Conservation (phyloP, 441 rosid genomes). For the Raphanus hybrid region DNA sequence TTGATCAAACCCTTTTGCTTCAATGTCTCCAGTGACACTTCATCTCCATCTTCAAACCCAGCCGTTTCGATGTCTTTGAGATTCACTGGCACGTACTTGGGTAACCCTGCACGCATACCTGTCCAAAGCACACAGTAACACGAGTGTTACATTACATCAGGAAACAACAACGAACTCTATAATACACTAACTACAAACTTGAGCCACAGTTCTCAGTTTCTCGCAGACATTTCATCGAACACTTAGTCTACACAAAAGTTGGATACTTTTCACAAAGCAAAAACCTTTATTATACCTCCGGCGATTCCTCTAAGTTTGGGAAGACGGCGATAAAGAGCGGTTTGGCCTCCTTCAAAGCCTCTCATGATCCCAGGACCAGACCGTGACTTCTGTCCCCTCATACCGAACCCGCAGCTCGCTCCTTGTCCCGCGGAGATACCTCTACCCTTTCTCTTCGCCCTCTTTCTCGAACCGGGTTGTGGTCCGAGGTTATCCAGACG, state of each 20-base stretch:
- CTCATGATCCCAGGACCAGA: conserved; percentile 83
- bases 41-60: conserved; percentile 87
- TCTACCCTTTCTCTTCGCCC: conserved; percentile 1
- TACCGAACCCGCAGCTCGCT: not conserved
- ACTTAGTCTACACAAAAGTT: conserved; percentile 6
- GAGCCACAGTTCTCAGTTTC: too few species aligned
- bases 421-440: conserved; percentile 2
- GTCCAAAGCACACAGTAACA: conserved; percentile 18
- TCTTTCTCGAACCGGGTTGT: not conserved
- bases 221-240: conserved; percentile 33
- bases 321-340: too few species aligned
- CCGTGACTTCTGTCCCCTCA: conserved; percentile 4
- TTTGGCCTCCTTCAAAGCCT: too few species aligned
- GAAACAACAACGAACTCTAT: not conserved
- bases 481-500: not conserved
- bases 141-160: conserved; percentile 10
- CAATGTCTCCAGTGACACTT: conserved; percentile 80
- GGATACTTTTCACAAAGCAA: not conserved
- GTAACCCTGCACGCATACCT: conserved; percentile 90
- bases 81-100: conserved; percentile 80
- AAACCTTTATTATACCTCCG: too few species aligned
- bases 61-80: conserved; percentile 75
- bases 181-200: too few species aligned
- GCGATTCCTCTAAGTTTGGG: too few species aligned
- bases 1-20: conserved; percentile 83